Percentiles rank a stretch among this genome's conserved stretches.
phyloP scores from a whole-genome alignment of 106 monocot genomes.

The Apostasia ramifera region DNA sequence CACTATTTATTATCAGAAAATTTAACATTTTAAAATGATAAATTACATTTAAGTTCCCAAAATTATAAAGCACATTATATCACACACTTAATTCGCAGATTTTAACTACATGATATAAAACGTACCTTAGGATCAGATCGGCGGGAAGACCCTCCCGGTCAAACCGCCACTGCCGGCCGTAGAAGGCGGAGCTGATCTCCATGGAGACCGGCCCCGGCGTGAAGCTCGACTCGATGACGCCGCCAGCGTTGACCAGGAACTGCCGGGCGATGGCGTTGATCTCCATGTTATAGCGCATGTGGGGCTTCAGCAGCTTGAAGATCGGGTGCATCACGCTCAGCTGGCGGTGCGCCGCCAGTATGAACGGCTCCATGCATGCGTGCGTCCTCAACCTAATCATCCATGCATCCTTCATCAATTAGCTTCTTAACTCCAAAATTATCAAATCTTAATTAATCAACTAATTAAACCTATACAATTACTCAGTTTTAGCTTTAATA shows the following conservation, averaged over 20 bases:
- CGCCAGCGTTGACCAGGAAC: conserved; percentile 72
- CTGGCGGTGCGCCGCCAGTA: conserved; percentile 71
- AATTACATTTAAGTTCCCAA: too few species aligned
- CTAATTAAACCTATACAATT: too few species aligned
- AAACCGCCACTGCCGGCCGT: conserved; percentile 57
- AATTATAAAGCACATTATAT: too few species aligned
- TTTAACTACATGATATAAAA: too few species aligned
- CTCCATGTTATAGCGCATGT: conserved; percentile 83
- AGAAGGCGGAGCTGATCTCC: conserved; percentile 77
- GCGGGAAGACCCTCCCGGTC: conserved; percentile 82
- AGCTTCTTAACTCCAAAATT: too few species aligned
- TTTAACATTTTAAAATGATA: too few species aligned
- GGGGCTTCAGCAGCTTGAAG: conserved; percentile 83
- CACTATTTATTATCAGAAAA: too few species aligned
- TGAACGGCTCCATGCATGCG: conserved; percentile 77
- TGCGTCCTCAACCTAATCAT: conserved; percentile 60
- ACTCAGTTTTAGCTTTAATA: too few species aligned
- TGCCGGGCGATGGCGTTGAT: conserved; percentile 85
- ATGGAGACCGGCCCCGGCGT: conserved; percentile 53
- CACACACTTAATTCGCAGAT: too few species aligned
- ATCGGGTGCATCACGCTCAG: conserved; percentile 85
- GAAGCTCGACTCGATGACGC: conserved; percentile 87
- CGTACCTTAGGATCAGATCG: conserved; percentile 71
- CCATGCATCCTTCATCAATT: too few species aligned
- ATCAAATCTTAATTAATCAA: too few species aligned